Evolutionary conservation across 2,329 filamentous ascomycete species (phyloP), one percentile per base, ranked within the genome.

Genomic region (Teratosphaeria zuluensis): DNA sequence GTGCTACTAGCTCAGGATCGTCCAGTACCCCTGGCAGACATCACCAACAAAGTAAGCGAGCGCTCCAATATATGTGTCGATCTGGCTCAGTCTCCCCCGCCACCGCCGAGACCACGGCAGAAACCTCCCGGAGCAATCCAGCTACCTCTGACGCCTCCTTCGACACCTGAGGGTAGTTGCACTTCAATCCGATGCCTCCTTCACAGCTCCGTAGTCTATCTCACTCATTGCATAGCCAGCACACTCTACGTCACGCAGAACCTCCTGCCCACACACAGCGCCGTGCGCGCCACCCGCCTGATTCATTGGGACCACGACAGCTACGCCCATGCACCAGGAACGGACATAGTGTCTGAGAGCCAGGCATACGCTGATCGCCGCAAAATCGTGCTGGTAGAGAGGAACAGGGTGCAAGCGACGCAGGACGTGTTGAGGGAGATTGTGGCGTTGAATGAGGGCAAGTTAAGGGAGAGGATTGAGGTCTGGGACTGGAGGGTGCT

Each of bases 371-470:
- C 57, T 4, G 70, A 65, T 4, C 58, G 69, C 60, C 58, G 64
- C 11, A 73, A 72, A 54, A 58, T 72, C 21, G 64, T 72, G 0
- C 58, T 73, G 12, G 69, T 73, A 4, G 70, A 73, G 55, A 57
- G 59, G 24, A 63, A 61, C 14, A 62, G 70, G 5, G 35, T 31
- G 11, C 53, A 59, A 5, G 65, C 60, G 2, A 60, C 64, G 2
- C 31, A 53, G 11, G 58, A 54, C 0, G 38, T 68, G 1, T 48
- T 71, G 1, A 24, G 53, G 24, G 54, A 62, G n/a, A 54, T 70
- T 1, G 1, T 59, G 33, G 59, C 51, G 8, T 38, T 73, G 32
- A 68, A 70, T 33, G 32, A 56, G 1, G 67, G 68, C 0, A 30
- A 46, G 14, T 64, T 70, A 9, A 54, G 58, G 52, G 70, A 71